A percentile compares a stretch with the other conserved stretches of the same genome.
phyloP scores from a whole-genome alignment of 2,329 filamentous ascomycete species.

The Alternaria gansuensis region DNA sequence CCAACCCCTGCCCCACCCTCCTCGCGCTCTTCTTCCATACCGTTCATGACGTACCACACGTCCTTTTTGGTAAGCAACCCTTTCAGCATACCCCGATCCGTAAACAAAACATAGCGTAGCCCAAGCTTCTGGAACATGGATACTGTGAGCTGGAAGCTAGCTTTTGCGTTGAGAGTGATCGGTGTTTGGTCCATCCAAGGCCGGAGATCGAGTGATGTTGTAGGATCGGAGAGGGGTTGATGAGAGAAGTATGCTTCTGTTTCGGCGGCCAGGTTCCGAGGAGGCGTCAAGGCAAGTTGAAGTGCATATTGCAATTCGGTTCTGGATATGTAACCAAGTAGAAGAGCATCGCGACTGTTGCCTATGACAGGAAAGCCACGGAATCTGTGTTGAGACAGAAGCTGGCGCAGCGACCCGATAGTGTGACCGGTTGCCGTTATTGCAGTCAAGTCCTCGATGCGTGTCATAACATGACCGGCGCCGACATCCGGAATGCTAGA shows the following conservation, averaged over 20 bases:
- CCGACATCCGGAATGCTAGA: conserved; percentile 79
- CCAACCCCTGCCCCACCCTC: conserved; percentile 51
- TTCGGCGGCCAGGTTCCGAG: conserved; percentile 69
- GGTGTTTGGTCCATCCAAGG: conserved; percentile 99
- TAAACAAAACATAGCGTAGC: conserved; percentile 87
- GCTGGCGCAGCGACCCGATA: conserved; percentile 73
- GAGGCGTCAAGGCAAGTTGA: conserved; percentile 65
- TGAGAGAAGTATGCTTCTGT: conserved; percentile 87
- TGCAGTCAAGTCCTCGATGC: conserved; percentile 86
- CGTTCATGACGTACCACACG: conserved; percentile 91
- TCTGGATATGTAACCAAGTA: conserved; percentile 93
- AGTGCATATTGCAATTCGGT: conserved; percentile 88
- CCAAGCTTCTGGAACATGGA: conserved; percentile 96
- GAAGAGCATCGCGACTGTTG: conserved; percentile 76
- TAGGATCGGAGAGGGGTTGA: conserved; percentile 77
- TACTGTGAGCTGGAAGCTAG: conserved; percentile 82
- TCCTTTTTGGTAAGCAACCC: conserved; percentile 97
- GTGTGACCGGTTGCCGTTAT: conserved; percentile 90
- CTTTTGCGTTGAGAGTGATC: conserved; percentile 81
- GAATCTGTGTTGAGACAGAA: conserved; percentile 78
- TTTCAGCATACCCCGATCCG: conserved; percentile 79
- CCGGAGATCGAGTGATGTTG: conserved; percentile 81
- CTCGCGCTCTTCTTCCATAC: conserved; percentile 45
- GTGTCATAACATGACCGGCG: conserved; percentile 89
- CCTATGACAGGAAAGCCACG: conserved; percentile 92